Evolutionary conservation across 306 rosid species (phyloP).

Genomic region (Trichosanthes truncata): DNA sequence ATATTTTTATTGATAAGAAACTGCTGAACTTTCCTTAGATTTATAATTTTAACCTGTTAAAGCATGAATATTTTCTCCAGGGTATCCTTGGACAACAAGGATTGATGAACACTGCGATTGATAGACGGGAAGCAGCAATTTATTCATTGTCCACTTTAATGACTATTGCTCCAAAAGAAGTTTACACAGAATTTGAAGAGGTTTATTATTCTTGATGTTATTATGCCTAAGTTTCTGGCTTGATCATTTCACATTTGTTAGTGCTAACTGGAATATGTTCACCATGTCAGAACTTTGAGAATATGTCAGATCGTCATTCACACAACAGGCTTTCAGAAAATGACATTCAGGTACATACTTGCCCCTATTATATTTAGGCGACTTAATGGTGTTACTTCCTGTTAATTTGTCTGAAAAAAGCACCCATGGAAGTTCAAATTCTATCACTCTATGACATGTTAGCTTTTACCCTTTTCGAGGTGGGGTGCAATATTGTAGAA

Average conservation of each 20-base stretch:
- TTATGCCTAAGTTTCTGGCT: constrained; percentile 5
- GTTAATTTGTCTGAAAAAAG: neutral
- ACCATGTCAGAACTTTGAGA: constrained; percentile 57
- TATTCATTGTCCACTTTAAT: constrained; percentile 62
- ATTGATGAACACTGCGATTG: constrained; percentile 48
- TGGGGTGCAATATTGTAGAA: neutral
- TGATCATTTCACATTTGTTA: neutral
- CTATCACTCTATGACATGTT: neutral
- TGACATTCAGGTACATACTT: constrained; percentile 62
- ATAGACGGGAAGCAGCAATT: constrained; percentile 65
- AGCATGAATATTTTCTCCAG: constrained; percentile 25
- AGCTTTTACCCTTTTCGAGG: neutral
- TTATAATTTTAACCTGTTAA: neutral
- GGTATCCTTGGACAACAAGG: constrained; percentile 59
- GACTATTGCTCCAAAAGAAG: constrained; percentile 73
- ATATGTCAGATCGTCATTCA: constrained; percentile 53
- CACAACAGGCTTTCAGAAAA: constrained; percentile 71
- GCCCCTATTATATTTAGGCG: neutral
- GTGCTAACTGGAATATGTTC: constrained; percentile 24
- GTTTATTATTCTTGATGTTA: constrained; percentile 23
- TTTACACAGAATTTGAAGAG: constrained; percentile 71
- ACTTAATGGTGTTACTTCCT: neutral
- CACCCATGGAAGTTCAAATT: neutral
- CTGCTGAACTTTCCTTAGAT: neutral
- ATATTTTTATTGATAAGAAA: neutral